These are phyloP conservation scores for Ceratocystis harringtonii DNA, from an alignment of 2,329 filamentous ascomycete genomes.

Conservation along the genomic window DNA sequence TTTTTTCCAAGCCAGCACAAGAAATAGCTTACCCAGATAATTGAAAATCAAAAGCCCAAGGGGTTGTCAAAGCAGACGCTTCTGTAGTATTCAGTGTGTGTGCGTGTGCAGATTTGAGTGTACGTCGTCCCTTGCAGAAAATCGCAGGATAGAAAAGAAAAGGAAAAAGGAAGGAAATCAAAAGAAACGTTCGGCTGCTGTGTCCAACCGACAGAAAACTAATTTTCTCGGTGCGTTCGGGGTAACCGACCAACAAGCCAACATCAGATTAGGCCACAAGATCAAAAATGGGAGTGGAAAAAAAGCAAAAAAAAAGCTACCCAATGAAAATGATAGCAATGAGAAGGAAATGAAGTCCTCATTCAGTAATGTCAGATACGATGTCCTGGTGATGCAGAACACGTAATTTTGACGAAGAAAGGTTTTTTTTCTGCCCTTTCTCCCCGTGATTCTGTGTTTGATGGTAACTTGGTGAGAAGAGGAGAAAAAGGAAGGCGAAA, in stretches of 20 bases:
- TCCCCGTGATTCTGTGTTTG: neutral
- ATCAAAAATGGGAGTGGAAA: neutral
- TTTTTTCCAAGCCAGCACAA: neutral
- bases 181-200: neutral
- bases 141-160: neutral
- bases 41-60: too few relatives aligned
- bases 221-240: neutral
- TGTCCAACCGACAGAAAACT: neutral
- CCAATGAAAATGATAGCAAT: neutral
- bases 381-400: too few relatives aligned
- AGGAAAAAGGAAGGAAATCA: neutral
- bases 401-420: neutral
- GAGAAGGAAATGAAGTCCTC: neutral
- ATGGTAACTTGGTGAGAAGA: neutral
- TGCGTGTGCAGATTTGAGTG: too few relatives aligned
- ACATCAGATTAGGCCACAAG: slow-evolving; percentile 1
- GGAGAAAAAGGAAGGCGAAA: neutral
- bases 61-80: too few relatives aligned
- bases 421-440: neutral
- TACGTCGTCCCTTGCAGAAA: too few relatives aligned
- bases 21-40: neutral
- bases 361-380: too few relatives aligned
- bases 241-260: neutral
- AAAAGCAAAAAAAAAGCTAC: neutral
- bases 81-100: too few relatives aligned